Percentiles rank a stretch among this genome's conserved stretches.
Evolutionary conservation across 2,329 filamentous ascomycete species (phyloP).

Genomic region (Monosporascus cannonballus): DNA sequence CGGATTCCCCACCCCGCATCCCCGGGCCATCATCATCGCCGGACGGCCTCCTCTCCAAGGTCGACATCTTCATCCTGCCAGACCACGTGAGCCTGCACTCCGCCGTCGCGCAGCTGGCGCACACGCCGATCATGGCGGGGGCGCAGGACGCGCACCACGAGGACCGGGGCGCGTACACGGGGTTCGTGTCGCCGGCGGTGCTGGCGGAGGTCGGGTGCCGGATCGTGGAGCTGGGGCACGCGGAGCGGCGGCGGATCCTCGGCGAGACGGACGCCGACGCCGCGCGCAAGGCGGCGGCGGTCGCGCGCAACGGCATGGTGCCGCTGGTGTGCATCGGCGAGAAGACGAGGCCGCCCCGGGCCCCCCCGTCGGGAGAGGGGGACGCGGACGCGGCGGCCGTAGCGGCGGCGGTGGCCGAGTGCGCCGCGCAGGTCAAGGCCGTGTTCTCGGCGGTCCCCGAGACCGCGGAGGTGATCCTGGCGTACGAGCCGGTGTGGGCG

Average conservation of each 20-base stretch:
- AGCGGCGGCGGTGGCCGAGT: slow-evolving; percentile 58
- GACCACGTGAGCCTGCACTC: slow-evolving; percentile 66
- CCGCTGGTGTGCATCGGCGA: slow-evolving; percentile 81
- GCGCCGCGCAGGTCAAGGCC: slow-evolving; percentile 56
- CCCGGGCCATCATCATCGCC: neutral
- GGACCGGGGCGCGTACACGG: slow-evolving; percentile 67
- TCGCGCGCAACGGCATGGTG: slow-evolving; percentile 61
- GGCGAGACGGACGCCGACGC: slow-evolving; percentile 66
- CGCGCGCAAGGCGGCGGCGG: slow-evolving; percentile 63
- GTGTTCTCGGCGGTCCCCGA: slow-evolving; percentile 56
- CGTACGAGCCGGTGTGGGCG: slow-evolving; percentile 87
- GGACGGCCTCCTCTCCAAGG: slow-evolving; percentile 14
- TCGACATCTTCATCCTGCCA: slow-evolving; percentile 63
- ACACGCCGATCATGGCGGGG: slow-evolving; percentile 53
- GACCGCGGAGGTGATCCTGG: slow-evolving; percentile 65
- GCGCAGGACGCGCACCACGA: slow-evolving; percentile 73
- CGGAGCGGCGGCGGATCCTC: slow-evolving; percentile 67
- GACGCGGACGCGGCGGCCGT: slow-evolving; percentile 38
- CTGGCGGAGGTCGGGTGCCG: slow-evolving; percentile 62
- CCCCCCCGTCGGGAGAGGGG: slow-evolving; percentile 28
- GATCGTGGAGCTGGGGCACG: slow-evolving; percentile 76
- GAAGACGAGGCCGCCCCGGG: slow-evolving; percentile 31
- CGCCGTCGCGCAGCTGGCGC: slow-evolving; percentile 40
- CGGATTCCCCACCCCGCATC: too few relatives aligned
- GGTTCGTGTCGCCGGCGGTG: slow-evolving; percentile 65